Conservation (phyloP, 75 land plant species). For the Pinus tabuliformis region DNA sequence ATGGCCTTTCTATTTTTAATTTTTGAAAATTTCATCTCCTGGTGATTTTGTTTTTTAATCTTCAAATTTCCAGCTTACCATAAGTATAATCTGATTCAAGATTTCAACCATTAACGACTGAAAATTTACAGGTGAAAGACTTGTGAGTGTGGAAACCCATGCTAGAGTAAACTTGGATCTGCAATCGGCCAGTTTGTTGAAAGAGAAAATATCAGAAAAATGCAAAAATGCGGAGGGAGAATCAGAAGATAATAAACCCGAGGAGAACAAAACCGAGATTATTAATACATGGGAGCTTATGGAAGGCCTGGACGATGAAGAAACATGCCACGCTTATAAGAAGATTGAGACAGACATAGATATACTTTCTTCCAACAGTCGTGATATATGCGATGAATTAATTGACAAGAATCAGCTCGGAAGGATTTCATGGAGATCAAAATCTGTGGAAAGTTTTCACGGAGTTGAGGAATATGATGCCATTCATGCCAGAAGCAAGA, state of each 20-base stretch:
- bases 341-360: no score
- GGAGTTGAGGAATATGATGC: not conserved
- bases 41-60: not conserved
- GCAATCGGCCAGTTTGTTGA: not conserved
- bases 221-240: not conserved
- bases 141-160: not conserved
- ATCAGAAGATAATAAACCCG: not conserved
- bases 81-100: not conserved
- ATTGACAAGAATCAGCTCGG: not conserved
- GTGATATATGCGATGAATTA: not conserved
- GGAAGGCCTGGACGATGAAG: conserved; percentile 7
- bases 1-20: no score
- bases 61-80: not conserved
- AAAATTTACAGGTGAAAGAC: not conserved
- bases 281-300: conserved; percentile 9
- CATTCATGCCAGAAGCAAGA: not conserved
- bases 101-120: not conserved
- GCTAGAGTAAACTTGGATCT: not conserved
- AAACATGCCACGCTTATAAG: not conserved
- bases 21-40: no score
- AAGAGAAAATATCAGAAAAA: not conserved
- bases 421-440: not conserved
- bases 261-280: not conserved
- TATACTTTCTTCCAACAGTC: no score
- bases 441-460: conserved; percentile 1